These are phyloP conservation scores for Pleurotus pulmonarius DNA, from an alignment of 768 basidiomycete genomes.

Conservation along the genomic window DNA sequence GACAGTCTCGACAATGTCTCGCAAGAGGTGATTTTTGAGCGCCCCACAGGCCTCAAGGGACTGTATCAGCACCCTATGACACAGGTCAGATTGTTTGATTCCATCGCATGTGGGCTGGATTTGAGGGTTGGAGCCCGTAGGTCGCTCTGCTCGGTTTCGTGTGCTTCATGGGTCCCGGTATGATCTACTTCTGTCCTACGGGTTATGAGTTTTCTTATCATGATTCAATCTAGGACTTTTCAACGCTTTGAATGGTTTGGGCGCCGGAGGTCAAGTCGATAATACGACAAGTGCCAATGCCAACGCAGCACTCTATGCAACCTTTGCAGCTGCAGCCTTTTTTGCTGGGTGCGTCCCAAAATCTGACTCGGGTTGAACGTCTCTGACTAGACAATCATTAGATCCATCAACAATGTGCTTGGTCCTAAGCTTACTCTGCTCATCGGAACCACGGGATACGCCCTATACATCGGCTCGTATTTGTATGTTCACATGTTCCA, in stretches of 20 bases:
- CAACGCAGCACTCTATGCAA: conserved; percentile 62
- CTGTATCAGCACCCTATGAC: conserved; percentile 50
- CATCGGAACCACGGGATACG: conserved; percentile 71
- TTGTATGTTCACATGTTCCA: conserved; percentile 39
- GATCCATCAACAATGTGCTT: conserved; percentile 78
- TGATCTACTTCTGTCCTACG: conserved; percentile 15
- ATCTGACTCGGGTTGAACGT: not conserved
- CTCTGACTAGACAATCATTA: conserved; percentile 17
- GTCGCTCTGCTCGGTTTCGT: conserved; percentile 66
- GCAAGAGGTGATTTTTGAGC: conserved; percentile 24
- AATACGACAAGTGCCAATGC: conserved; percentile 64
- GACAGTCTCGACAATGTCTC: not conserved
- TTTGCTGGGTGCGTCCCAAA: conserved; percentile 24
- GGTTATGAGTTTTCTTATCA: not conserved
- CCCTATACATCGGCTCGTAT: conserved; percentile 69
- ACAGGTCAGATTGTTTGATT: conserved; percentile 23
- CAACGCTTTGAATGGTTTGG: conserved; percentile 77
- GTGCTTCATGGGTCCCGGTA: conserved; percentile 58
- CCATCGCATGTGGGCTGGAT: not conserved
- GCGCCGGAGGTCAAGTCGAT: conserved; percentile 74
- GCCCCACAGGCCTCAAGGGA: conserved; percentile 42
- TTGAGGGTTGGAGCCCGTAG: conserved; percentile 13
- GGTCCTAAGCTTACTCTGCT: conserved; percentile 70
- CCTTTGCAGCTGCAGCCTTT: conserved; percentile 41
- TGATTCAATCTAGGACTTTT: conserved; percentile 53